Evolutionary conservation across 2,329 filamentous ascomycete genomes (phyloP).

Genomic region (Passalora sequoiae): DNA sequence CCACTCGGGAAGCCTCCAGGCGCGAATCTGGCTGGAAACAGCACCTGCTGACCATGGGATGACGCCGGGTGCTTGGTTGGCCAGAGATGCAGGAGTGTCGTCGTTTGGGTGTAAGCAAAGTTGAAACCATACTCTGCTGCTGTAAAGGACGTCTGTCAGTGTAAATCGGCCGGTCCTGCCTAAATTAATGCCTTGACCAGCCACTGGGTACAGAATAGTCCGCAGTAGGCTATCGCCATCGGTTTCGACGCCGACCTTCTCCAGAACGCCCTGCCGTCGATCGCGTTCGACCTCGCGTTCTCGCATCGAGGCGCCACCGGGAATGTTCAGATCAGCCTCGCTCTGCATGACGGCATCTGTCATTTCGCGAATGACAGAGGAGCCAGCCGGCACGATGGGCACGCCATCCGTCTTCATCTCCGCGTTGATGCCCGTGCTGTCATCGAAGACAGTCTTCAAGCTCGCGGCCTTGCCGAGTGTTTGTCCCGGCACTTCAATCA

Average conservation of each 20-base stretch:
- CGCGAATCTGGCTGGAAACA: slow-evolving; percentile 84
- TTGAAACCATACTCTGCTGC: slow-evolving; percentile 93
- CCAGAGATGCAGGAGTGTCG: slow-evolving; percentile 68
- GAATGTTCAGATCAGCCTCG: slow-evolving; percentile 73
- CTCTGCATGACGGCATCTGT: slow-evolving; percentile 71
- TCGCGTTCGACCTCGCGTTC: slow-evolving; percentile 76
- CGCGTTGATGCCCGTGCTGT: slow-evolving; percentile 83
- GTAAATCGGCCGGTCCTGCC: slow-evolving; percentile 76
- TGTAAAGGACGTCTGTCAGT: slow-evolving; percentile 65
- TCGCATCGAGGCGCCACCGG: slow-evolving; percentile 59
- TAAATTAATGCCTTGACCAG: slow-evolving; percentile 72
- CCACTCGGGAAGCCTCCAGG: slow-evolving; percentile 95
- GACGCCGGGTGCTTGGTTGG: slow-evolving; percentile 65
- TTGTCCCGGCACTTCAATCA: slow-evolving; percentile 79
- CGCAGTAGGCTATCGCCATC: slow-evolving; percentile 79
- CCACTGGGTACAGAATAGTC: slow-evolving; percentile 71
- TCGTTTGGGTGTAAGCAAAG: slow-evolving; percentile 88
- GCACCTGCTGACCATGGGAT: slow-evolving; percentile 89
- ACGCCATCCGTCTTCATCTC: slow-evolving; percentile 98
- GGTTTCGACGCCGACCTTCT: slow-evolving; percentile 77
- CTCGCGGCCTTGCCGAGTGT: slow-evolving; percentile 80
- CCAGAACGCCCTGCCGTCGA: slow-evolving; percentile 73
- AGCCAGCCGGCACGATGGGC: slow-evolving; percentile 65
- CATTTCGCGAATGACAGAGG: slow-evolving; percentile 83
- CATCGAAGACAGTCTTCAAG: slow-evolving; percentile 87